Evolutionary conservation across 371 early-diverging fungal species (phyloP).

Genomic region (Circinella umbellata): DNA sequence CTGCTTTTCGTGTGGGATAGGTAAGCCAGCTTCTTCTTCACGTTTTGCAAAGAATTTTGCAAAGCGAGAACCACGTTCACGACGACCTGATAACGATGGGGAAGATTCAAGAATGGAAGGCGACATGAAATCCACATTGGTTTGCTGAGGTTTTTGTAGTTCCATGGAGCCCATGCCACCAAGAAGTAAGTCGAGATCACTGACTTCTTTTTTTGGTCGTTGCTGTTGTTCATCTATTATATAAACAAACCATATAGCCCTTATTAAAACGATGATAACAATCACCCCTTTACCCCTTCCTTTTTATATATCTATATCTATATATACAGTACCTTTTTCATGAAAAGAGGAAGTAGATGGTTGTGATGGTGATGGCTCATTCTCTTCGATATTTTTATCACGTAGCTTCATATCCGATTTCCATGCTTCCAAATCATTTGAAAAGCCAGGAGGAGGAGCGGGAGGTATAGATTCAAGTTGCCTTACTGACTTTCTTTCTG

Average conservation of each 20-base stretch:
- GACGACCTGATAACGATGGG: conserved; percentile 31
- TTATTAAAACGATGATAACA: too few species aligned
- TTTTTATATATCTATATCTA: not conserved
- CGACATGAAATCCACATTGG: conserved; percentile 12
- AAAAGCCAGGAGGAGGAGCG: conserved; percentile 7
- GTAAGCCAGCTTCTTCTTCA: conserved; percentile 33
- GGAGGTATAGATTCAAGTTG: conserved; percentile 1
- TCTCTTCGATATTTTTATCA: conserved; percentile 32
- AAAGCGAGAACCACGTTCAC: conserved; percentile 64
- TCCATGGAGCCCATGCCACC: conserved; percentile 21
- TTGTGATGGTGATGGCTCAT: not conserved
- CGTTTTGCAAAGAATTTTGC: conserved; percentile 65
- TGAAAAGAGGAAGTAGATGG: not conserved
- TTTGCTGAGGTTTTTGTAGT: not conserved
- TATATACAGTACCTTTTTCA: not conserved
- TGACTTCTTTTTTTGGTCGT: not conserved
- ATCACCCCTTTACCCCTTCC: not conserved
- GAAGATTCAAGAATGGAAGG: conserved; percentile 11
- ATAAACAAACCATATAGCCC: not conserved
- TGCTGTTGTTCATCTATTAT: not conserved
- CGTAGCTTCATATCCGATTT: conserved; percentile 67
- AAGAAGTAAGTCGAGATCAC: conserved; percentile 15
- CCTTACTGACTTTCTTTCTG: conserved; percentile 24
- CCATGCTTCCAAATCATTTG: conserved; percentile 65
- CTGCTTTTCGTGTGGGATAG: not conserved